phyloP scores from a whole-genome alignment of 768 basidiomycete species.

The Amanita exitialis region DNA sequence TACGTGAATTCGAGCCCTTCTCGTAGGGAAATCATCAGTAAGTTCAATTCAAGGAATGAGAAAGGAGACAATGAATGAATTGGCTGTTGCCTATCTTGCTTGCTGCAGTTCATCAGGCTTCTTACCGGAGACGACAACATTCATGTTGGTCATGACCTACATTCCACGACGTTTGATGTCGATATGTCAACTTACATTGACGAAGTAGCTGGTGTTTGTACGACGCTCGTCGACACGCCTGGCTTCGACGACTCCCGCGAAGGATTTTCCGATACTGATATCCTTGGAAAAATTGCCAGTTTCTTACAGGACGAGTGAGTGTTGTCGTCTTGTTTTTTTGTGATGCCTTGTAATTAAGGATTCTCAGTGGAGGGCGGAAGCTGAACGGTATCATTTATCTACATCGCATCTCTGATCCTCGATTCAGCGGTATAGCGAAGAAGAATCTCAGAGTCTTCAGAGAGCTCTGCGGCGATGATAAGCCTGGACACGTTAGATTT shows the following conservation, averaged over 20 bases:
- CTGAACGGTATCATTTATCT: conserved; percentile 8
- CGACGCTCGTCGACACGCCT: conserved; percentile 31
- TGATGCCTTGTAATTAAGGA: neutral
- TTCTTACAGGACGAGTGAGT: conserved; percentile 13
- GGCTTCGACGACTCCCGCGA: conserved; percentile 30
- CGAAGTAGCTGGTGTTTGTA: neutral
- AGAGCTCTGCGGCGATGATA: conserved; percentile 32
- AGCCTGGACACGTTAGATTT: conserved; percentile 33
- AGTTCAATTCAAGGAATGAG: neutral
- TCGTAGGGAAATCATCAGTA: neutral
- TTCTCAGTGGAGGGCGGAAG: conserved; percentile 12
- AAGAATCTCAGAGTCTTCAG: conserved; percentile 37
- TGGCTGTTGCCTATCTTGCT: no score
- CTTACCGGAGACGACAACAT: conserved; percentile 23
- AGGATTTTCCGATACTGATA: conserved; percentile 20
- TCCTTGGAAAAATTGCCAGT: conserved; percentile 22
- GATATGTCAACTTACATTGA: conserved; percentile 1
- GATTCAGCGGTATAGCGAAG: conserved; percentile 28
- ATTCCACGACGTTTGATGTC: conserved; percentile 28
- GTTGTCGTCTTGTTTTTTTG: neutral
- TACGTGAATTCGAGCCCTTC: neutral
- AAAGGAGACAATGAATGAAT: neutral
- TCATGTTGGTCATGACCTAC: conserved; percentile 25
- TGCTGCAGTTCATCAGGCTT: conserved; percentile 35
- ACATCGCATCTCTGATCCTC: conserved; percentile 10